Conservation (phyloP, 179 eudicot species). For the Beta lomatogona region DNA sequence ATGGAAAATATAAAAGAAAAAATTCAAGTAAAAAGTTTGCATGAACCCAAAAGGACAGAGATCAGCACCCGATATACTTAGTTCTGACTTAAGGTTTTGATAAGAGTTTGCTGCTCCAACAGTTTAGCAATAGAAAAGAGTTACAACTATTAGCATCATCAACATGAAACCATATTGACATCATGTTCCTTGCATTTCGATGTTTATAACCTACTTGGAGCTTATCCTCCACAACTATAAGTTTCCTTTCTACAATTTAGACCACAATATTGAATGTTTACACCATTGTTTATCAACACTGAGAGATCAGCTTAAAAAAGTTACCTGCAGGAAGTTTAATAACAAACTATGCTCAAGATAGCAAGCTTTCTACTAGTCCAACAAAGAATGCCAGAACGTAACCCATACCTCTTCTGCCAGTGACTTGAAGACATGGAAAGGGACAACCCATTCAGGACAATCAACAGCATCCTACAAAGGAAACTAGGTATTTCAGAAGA, state of each 20-base stretch:
- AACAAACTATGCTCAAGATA: background rate
- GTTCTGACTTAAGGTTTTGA: background rate
- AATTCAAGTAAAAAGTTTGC: background rate
- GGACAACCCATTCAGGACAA: conserved; percentile 99
- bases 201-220: background rate
- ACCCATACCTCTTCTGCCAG: conserved; percentile 89
- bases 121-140: background rate
- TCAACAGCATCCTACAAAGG: conserved; percentile 94
- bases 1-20: background rate
- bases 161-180: background rate
- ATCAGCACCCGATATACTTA: background rate
- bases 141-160: background rate
- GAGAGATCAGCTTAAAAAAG: background rate
- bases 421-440: conserved; percentile 78
- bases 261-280: too few species aligned
- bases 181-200: background rate
- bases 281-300: background rate
- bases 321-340: background rate
- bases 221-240: background rate
- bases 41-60: background rate
- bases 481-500: conserved; percentile 2
- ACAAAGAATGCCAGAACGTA: conserved; percentile 4
- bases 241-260: background rate
- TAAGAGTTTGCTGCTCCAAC: background rate
- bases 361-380: background rate